phyloP scores from a whole-genome alignment of 768 basidiomycete genomes.

The Pleurotus platypus region DNA sequence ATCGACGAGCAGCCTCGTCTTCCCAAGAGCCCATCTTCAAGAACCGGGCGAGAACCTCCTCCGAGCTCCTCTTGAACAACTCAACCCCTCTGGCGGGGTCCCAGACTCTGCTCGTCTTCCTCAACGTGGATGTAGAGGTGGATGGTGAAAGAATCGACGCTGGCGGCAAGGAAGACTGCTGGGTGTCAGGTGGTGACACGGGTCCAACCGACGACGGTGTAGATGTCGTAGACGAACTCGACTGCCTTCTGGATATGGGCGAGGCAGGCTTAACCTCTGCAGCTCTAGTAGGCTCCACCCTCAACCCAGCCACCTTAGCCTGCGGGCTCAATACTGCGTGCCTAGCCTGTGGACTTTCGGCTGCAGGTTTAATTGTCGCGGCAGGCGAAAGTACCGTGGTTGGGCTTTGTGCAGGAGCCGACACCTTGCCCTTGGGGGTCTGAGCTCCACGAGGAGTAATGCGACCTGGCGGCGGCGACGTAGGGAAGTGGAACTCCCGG shows the following conservation, averaged over 20 bases:
- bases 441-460: constrained; percentile 1
- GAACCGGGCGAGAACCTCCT: constrained; percentile 83
- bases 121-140: constrained; percentile 40
- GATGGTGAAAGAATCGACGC: constrained; percentile 40
- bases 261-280: neutral
- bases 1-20: constrained; percentile 30
- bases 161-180: constrained; percentile 45
- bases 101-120: constrained; percentile 67
- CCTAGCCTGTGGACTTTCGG: constrained; percentile 1
- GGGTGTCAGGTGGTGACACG: constrained; percentile 42
- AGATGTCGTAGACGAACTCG: constrained; percentile 4
- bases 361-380: neutral
- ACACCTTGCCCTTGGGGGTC: neutral
- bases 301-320: too few species aligned
- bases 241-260: neutral
- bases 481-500: constrained; percentile 15
- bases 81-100: constrained; percentile 86
- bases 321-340: neutral
- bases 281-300: neutral
- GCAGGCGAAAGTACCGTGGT: constrained; percentile 10
- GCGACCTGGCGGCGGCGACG: constrained; percentile 14
- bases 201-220: constrained; percentile 31
- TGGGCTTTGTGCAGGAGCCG: constrained; percentile 1
- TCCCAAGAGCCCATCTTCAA: constrained; percentile 77
- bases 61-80: constrained; percentile 81